Percentiles rank a stretch among this genome's conserved stretches.
Evolutionary conservation across 148 eudicot genomes (phyloP).

Genomic region (Arctostaphylos glauca): DNA sequence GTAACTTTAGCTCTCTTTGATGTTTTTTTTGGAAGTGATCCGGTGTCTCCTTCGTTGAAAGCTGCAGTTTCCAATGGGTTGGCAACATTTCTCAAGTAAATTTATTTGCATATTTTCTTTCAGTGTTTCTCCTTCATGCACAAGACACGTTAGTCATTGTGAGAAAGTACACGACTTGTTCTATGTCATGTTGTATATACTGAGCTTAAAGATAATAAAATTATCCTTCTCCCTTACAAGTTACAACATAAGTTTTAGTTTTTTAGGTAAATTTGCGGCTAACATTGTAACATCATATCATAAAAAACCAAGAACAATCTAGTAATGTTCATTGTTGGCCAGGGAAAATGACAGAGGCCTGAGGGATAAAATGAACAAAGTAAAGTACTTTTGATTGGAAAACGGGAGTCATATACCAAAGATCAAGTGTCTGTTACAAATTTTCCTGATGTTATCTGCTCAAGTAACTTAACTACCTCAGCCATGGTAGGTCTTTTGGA

Average conservation of each 20-base stretch:
- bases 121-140: not conserved
- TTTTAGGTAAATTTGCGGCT: not conserved
- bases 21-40: slow-evolving; percentile 71
- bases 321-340: not conserved
- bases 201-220: not conserved
- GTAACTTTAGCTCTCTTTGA: slow-evolving; percentile 76
- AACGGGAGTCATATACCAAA: not conserved
- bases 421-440: slow-evolving; percentile 24
- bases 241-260: not conserved
- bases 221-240: not conserved
- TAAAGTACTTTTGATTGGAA: not conserved
- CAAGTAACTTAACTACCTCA: slow-evolving; percentile 71
- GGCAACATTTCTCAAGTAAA: slow-evolving; percentile 46
- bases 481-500: slow-evolving; percentile 70
- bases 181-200: not conserved
- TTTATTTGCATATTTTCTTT: not conserved
- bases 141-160: not conserved
- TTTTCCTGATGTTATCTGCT: slow-evolving; percentile 38
- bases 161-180: not conserved
- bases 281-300: not conserved
- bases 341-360: not conserved
- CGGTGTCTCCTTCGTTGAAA: slow-evolving; percentile 88
- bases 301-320: not conserved
- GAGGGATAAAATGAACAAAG: not conserved
- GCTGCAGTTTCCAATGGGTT: slow-evolving; percentile 62